Conservation (phyloP, 2,329 filamentous ascomycete species). For the Colletotrichum salicis region DNA sequence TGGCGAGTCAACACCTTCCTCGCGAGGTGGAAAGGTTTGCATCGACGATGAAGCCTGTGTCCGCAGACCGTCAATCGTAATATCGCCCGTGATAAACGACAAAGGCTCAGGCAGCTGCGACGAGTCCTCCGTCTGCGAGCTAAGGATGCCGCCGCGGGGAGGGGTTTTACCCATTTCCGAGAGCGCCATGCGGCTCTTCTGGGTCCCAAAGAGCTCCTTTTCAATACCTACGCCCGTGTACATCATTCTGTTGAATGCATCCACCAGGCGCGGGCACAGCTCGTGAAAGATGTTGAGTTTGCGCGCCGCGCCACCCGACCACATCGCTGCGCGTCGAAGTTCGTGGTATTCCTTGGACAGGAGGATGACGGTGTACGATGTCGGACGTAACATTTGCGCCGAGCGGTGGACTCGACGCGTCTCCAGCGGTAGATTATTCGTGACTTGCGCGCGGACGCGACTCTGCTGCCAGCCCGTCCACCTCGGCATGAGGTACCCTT, state of each 20-base stretch:
- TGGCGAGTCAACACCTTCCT: too few species aligned
- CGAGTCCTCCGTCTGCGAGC: too few species aligned
- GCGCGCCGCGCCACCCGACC: constrained; percentile 58
- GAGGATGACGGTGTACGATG: constrained; percentile 57
- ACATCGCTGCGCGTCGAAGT: constrained; percentile 58
- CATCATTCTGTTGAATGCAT: constrained; percentile 47
- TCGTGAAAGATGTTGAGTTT: constrained; percentile 51
- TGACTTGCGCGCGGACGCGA: constrained; percentile 36
- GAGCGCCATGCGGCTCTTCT: not conserved
- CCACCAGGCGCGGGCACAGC: constrained; percentile 52
- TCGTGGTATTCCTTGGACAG: constrained; percentile 63
- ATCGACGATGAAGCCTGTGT: too few species aligned
- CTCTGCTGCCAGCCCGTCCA: constrained; percentile 78
- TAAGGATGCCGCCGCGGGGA: too few species aligned
- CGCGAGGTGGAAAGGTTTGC: too few species aligned
- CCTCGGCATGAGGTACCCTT: constrained; percentile 79
- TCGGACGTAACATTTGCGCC: constrained; percentile 51
- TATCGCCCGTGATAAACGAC: too few species aligned
- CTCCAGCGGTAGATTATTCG: constrained; percentile 49
- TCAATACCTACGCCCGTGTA: constrained; percentile 39
- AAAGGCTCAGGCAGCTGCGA: too few species aligned
- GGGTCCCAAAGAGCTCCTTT: constrained; percentile 34
- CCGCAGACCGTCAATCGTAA: too few species aligned
- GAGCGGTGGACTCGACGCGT: constrained; percentile 51
- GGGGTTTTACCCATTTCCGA: too few species aligned